Base-by-base conservation (phyloP, 768 basidiomycete genomes). In the Leccinum longicurvipes region DNA sequence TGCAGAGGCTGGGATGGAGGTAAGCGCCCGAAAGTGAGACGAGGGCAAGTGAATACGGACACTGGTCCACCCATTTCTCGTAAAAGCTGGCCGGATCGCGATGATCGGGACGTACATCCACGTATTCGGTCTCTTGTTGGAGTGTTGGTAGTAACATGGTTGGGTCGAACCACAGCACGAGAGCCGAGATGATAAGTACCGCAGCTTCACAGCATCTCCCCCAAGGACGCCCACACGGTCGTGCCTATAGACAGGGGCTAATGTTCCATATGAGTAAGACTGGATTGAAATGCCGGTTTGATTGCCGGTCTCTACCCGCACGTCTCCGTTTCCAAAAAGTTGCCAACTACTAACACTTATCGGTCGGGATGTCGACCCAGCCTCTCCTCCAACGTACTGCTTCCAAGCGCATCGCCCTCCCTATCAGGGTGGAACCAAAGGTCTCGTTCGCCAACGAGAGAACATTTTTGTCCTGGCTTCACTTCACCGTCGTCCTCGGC, bases 401-500 rank as follows among this genome's bases (percentile, higher is more conserved):
- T 1, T 74, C 78, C 17, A 98, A 98, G 77, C 90, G 97, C 60
- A 99, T 98, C 61, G 95, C 97, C 12, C 87, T 99, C 45, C 96
- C 97, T 36, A 84, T 99, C 62, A 84, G 93, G 61, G 91, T 93
- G 51, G 93, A 96, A 72, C 93, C 93, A 29, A 96, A 96, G 65
- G 93, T 96, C 58, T 92, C 92, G 47, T 96, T 95, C 64, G 93
- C 93, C 42, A 95, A 95, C 72, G 93, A 94, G 72, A 84, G 91
- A 54, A 94, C 97, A 0, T 98, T 98, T 75, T 80, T 99, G 45
- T 95, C 94, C 81, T 98, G 96, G 97, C 82, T 98, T 48, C 94
- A 97, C 73, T 98, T 97, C 72, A 94, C 95, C 39, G 93, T 98
- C 74, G 93, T 99, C 55, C 85, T 99, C 8, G 95, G 96, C 27